phyloP scores from a whole-genome alignment of 345 rosid species.

The Arabidopsis arenosa region DNA sequence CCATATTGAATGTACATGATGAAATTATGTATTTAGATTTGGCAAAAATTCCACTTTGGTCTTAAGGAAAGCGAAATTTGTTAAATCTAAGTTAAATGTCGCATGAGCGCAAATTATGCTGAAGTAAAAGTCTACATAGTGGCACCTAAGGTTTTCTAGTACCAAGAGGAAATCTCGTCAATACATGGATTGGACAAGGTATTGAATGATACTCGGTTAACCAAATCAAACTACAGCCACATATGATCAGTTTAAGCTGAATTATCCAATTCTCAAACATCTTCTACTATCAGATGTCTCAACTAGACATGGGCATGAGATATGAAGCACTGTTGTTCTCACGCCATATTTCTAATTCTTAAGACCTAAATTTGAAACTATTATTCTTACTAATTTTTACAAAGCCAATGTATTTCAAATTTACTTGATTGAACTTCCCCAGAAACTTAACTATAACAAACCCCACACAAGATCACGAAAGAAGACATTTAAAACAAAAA shows the following conservation, averaged over 20 bases:
- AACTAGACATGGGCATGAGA: neutral
- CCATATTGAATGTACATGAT: neutral
- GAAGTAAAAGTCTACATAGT: neutral
- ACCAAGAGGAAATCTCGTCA: neutral
- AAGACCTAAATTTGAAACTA: neutral
- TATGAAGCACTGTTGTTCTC: conserved; percentile 12
- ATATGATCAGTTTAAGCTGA: conserved; percentile 6
- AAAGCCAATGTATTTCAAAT: conserved; percentile 18
- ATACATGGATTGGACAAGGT: conserved; percentile 1
- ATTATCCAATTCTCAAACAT: neutral
- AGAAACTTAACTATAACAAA: conserved; percentile 29
- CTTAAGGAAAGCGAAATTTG: neutral
- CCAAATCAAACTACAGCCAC: conserved; percentile 16
- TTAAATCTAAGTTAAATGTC: neutral
- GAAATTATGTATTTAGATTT: neutral
- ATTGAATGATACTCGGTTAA: conserved; percentile 18
- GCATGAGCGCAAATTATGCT: neutral
- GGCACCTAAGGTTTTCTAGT: conserved; percentile 8
- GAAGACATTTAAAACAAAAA: conserved; percentile 20
- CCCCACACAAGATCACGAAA: conserved; percentile 22
- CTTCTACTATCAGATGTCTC: conserved; percentile 6
- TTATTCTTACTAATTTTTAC: conserved; percentile 18
- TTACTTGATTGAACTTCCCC: conserved; percentile 5
- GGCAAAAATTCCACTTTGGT: neutral
- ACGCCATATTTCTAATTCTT: neutral